Base-by-base conservation (phyloP, 163 green algal species). In the Chlorella variabilis region DNA sequence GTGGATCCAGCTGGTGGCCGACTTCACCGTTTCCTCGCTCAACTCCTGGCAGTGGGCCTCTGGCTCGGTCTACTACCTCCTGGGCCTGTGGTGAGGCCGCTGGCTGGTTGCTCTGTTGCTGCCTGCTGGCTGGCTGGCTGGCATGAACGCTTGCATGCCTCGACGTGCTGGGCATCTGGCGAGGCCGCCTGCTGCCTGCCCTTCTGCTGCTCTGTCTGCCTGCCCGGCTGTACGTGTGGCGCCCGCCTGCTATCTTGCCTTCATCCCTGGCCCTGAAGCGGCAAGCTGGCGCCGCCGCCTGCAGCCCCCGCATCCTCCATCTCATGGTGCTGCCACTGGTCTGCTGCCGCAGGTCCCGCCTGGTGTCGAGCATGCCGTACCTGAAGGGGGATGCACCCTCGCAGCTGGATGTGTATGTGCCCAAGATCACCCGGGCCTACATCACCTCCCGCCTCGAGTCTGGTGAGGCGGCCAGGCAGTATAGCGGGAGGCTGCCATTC, bases 331-430 rank as follows among this genome's bases (percentile, higher is more conserved):
- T n/a, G n/a, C n/a, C n/a, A n/a, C n/a, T n/a, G n/a, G n/a, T n/a
- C n/a, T n/a, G n/a, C n/a, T 70, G 33, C 27, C 33, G 39, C 69
- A 84, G 78, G 81, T 90, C 86, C 34, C 88, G 96, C 20, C 88
- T 99, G 29, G 95, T 99, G 18, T 94, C 87, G 1, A 94, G 78
- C 77, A 96, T 98, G 93, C 94, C 95, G 0, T 99, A 99, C 90
- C 91, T 99, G 23, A 99, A 98, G 85, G 96, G 94, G 25, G 95
- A 98, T 77, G 87, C 89, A 0, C 96, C 97, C 21, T 94, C 88
- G 31, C 90, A 96, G 78, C 91, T 99, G 63, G 95, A 98, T 18
- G 90, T 86, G 41, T 97, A 96, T 69, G 95, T 98, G 31, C 96
- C 96, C 1, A 91, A 95, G 36, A 98, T 99, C 78, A 97, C 91